Conservation (phyloP, 441 rosid species). For the Populus hybrid region DNA sequence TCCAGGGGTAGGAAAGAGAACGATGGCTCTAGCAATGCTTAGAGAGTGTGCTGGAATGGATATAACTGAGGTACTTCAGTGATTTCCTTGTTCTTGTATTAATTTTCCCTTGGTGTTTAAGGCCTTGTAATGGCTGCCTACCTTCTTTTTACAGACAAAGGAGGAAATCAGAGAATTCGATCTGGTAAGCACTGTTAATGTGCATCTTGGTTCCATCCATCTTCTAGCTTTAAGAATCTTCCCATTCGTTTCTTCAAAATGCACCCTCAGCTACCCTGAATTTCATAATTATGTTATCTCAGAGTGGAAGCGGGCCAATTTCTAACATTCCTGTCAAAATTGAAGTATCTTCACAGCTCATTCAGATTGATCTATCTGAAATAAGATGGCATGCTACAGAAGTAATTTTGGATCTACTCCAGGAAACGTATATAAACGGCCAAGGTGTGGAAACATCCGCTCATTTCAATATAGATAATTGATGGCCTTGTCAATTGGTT, state of each 20-base stretch:
- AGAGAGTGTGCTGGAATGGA: constrained; percentile 6
- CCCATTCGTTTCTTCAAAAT: not conserved
- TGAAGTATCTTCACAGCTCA: too few species aligned
- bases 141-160: not conserved
- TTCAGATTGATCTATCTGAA: too few species aligned
- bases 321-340: not conserved
- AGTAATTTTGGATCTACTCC: too few species aligned
- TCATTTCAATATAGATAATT: not conserved
- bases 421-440: too few species aligned
- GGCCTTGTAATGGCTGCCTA: not conserved
- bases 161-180: too few species aligned
- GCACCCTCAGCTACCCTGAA: too few species aligned
- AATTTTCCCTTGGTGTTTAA: not conserved
- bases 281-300: not conserved
- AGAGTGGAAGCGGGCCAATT: not conserved
- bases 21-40: not conserved
- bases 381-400: too few species aligned
- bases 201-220: not conserved
- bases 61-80: not conserved
- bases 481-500: not conserved
- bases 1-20: constrained; percentile 20
- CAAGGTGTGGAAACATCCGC: too few species aligned
- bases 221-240: not conserved
- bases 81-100: not conserved
- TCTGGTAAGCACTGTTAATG: too few species aligned